These are phyloP conservation scores for Trichosporon ovoides DNA, from an alignment of 1,284 basidiomycete genomes.

Conservation along the genomic window DNA sequence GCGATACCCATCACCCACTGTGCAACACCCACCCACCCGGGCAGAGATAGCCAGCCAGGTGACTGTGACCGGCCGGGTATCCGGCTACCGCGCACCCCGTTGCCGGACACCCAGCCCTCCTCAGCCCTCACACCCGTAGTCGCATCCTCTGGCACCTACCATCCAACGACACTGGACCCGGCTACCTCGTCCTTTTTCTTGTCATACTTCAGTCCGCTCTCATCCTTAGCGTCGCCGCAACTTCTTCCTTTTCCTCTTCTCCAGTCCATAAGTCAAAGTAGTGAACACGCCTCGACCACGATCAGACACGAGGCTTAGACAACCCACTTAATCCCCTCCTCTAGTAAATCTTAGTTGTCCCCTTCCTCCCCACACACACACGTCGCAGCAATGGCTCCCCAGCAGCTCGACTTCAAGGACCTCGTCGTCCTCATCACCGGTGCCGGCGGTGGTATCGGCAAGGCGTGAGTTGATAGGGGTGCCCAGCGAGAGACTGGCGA, in stretches of 20 bases:
- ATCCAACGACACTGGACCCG: too few species aligned
- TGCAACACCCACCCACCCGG: too few species aligned
- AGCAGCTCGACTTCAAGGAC: conserved; percentile 63
- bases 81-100: background rate
- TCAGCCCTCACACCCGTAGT: background rate
- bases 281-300: background rate
- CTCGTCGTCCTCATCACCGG: conserved; percentile 93
- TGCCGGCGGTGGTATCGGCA: conserved; percentile 89
- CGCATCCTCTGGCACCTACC: background rate
- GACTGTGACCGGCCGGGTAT: conserved; percentile 1
- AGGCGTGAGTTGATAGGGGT: conserved; percentile 55
- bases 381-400: background rate
- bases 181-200: too few species aligned
- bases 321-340: background rate
- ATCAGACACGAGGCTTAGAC: background rate
- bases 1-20: background rate
- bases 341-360: background rate
- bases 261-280: too few species aligned
- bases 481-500: background rate
- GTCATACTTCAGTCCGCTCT: too few species aligned
- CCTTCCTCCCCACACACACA: background rate
- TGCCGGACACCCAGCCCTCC: background rate
- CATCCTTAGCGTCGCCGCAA: too few species aligned
- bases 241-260: too few species aligned
- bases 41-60: too few species aligned